Conservation (phyloP, 306 rosid genomes). For the Prunus davidiana region DNA sequence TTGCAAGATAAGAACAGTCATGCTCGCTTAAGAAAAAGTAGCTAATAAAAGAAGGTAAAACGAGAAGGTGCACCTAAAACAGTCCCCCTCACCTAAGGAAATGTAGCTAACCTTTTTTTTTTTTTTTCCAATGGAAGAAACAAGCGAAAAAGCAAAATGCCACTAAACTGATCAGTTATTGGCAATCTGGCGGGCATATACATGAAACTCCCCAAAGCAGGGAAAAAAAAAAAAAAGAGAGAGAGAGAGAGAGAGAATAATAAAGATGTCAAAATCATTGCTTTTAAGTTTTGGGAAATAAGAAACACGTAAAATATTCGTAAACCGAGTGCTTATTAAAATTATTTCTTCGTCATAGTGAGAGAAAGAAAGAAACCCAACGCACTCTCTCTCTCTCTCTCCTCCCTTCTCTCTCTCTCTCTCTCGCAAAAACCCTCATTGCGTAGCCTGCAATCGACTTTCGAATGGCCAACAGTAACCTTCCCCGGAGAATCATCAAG, state of each 20-base stretch:
- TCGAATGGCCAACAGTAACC: constrained; percentile 87
- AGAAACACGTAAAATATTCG: background rate
- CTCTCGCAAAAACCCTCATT: constrained; percentile 47
- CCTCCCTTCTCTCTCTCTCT: background rate
- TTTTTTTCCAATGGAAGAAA: no score
- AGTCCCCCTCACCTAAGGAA: no score
- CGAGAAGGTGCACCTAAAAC: no score
- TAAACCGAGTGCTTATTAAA: background rate
- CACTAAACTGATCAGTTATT: background rate
- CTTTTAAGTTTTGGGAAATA: background rate
- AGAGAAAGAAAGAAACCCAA: constrained; percentile 2
- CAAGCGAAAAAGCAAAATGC: background rate
- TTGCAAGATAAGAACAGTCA: no score
- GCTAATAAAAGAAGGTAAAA: no score
- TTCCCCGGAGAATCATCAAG: constrained; percentile 89
- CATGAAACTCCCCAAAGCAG: background rate
- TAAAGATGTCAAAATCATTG: background rate
- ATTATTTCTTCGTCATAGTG: background rate
- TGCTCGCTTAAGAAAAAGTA: no score
- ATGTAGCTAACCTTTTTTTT: no score
- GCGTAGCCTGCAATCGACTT: constrained; percentile 66
- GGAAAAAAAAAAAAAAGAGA: background rate
- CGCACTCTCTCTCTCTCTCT: background rate
- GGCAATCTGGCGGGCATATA: background rate
- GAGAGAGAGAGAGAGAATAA: background rate